Percentiles rank a stretch among this genome's conserved stretches.
phyloP scores from a whole-genome alignment of 2,329 filamentous ascomycete species.

The Mollisiaceae sp. region DNA sequence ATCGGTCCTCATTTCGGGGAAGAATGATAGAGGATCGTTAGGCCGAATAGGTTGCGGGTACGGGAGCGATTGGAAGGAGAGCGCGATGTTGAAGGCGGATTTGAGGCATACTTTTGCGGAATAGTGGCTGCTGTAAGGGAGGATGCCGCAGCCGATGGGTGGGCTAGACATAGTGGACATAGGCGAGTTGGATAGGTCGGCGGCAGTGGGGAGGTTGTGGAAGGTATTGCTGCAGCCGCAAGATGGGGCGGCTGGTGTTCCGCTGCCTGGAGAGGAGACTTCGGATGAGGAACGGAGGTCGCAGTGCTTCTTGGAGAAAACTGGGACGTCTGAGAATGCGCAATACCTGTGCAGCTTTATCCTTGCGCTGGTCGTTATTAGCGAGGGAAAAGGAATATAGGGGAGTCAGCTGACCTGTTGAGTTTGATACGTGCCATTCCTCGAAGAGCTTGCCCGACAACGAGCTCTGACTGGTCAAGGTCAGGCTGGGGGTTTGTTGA shows the following conservation, averaged over 20 bases:
- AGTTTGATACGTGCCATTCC: conserved; percentile 56
- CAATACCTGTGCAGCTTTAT: conserved; percentile 58
- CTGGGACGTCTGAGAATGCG: conserved; percentile 55
- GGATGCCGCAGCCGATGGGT: conserved; percentile 30
- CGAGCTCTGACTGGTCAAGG: conserved; percentile 43
- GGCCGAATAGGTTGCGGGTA: conserved; percentile 44
- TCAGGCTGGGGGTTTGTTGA: conserved; percentile 44
- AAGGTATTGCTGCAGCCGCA: conserved; percentile 31
- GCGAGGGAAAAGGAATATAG: neutral
- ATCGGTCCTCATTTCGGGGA: conserved; percentile 14
- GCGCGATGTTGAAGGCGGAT: conserved; percentile 54
- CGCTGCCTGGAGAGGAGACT: conserved; percentile 8
- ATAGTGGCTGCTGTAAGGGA: conserved; percentile 53
- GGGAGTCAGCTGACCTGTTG: conserved; percentile 47
- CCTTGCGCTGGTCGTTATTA: conserved; percentile 46
- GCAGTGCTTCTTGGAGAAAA: conserved; percentile 56
- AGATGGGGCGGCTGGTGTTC: conserved; percentile 9
- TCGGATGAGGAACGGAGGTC: conserved; percentile 45
- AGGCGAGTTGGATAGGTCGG: conserved; percentile 11
- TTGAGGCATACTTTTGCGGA: conserved; percentile 56
- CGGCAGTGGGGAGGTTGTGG: conserved; percentile 24
- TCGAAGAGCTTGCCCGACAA: conserved; percentile 50
- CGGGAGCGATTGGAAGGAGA: conserved; percentile 52
- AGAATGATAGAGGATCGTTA: conserved; percentile 17
- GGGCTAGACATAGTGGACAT: conserved; percentile 6